Evolutionary conservation across 148 eudicot genomes (phyloP), one percentile per base, ranked within the genome.

Genomic region (Mesembryanthemum crystallinum): DNA sequence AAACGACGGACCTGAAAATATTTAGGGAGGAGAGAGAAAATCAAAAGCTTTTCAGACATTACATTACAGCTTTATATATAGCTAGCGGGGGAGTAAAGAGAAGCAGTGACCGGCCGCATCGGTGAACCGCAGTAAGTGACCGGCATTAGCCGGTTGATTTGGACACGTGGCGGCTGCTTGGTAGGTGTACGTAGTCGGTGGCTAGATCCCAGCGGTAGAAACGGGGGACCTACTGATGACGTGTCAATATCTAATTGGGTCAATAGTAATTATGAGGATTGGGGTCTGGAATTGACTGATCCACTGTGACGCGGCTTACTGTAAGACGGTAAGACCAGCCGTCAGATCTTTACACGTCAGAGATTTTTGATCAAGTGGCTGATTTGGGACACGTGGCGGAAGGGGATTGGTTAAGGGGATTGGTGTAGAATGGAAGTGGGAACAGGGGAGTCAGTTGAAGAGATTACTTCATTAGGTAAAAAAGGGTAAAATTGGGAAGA

Each of bases 101-200:
- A 18, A 8, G 30, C n/a, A 61, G 71, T 80, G 47, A 88, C 91
- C 78, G 90, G 86, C 64, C 79, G 68, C 21, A 76, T 83, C 86
- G 82, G 97, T 89, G 8, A 49, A 58, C 29, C n/a, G 18, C 49
- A 61, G 30, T 55, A 29, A 7, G 10, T 0, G 20, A 87, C 91
- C 49, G 87, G 72, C 42, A 77, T 67, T 65, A 80, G 52, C 70
- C 82, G 85, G 92, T 85, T 30, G 23, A 14, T 0, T 3, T 4
- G 20, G 71, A 76, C 89, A 76, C 90, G 88, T 85, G 86, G 81
- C 67, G 23, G 1, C 2, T 28, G 25, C 14, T 39, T 74, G 81
- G 71, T 76, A 61, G 78, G 73, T 23, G 69, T 73, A 45, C 49
- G 76, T n/a, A 74, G 80, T 81, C 84, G 86, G 83, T 82, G 75